Conservation (phyloP, 148 eudicot genomes). For the Vaccinium macrocarpon region DNA sequence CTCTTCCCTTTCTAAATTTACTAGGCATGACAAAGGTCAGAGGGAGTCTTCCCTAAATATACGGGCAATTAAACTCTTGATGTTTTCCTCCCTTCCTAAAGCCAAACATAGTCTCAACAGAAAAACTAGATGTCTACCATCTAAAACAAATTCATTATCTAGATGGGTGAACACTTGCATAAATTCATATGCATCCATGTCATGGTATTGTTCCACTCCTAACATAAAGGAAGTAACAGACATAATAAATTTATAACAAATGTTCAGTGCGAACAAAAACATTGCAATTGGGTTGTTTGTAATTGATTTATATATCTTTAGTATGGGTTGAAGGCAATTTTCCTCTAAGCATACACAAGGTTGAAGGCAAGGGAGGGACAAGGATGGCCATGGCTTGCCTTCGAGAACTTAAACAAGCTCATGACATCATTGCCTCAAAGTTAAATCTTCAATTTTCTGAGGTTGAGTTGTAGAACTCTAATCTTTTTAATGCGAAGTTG, state of each 20-base stretch:
- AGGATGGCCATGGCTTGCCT: background rate
- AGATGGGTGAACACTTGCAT: background rate
- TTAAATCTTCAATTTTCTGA: background rate
- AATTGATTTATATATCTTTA: too few species aligned
- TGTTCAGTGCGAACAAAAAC: background rate
- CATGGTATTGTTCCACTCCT: background rate
- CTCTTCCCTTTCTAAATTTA: background rate
- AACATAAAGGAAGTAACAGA: background rate
- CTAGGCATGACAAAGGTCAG: background rate
- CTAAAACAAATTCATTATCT: background rate
- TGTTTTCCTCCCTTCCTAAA: background rate
- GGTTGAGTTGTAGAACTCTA: background rate
- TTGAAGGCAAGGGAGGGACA: background rate
- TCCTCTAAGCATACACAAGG: background rate
- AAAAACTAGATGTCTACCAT: background rate
- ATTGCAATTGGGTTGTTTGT: too few species aligned
- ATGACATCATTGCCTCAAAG: constrained; percentile 3
- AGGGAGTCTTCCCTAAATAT: background rate
- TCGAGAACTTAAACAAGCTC: background rate
- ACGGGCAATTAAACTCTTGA: background rate
- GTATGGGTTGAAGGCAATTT: too few species aligned
- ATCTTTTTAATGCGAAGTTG: background rate
- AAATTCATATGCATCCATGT: too few species aligned
- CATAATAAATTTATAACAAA: too few species aligned
- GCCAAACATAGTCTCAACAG: background rate